Evolutionary conservation across 2,329 filamentous ascomycete species (phyloP).

Genomic region (Sporothrix luriei): DNA sequence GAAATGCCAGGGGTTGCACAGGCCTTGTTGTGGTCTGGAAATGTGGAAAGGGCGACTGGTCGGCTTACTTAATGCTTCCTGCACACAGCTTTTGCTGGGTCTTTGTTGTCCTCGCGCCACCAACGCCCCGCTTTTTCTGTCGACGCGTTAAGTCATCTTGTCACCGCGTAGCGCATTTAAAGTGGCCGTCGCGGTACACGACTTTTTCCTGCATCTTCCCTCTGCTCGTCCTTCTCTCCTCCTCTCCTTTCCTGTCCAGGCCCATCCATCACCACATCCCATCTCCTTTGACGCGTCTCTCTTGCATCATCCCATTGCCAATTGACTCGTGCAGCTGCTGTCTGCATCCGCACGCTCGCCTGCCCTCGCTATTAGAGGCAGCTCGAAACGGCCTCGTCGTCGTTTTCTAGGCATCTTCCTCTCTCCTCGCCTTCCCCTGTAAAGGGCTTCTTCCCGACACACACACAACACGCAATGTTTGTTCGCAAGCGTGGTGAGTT

Average conservation of each 20-base stretch:
- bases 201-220: slow-evolving; percentile 31
- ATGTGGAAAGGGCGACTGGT: slow-evolving; percentile 18
- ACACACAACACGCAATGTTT: slow-evolving; percentile 53
- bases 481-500: slow-evolving; percentile 65
- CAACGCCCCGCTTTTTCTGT: slow-evolving; percentile 31
- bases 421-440: slow-evolving; percentile 31
- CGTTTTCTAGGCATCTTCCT: slow-evolving; percentile 15
- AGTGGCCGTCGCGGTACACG: slow-evolving; percentile 34
- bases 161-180: slow-evolving; percentile 37
- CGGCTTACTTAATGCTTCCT: slow-evolving; percentile 20
- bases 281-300: neutral
- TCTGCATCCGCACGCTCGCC: slow-evolving; percentile 11
- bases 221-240: slow-evolving; percentile 24
- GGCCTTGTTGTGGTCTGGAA: neutral
- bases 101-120: slow-evolving; percentile 34
- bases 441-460: slow-evolving; percentile 25
- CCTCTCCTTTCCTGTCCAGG: slow-evolving; percentile 21
- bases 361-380: slow-evolving; percentile 3
- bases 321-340: slow-evolving; percentile 22
- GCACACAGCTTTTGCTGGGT: neutral
- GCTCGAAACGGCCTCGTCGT: slow-evolving; percentile 10
- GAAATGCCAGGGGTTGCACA: neutral
- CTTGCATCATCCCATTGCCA: neutral
- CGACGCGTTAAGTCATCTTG: slow-evolving; percentile 32
- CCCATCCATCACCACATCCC: slow-evolving; percentile 23